Evolutionary conservation across 805 yeast genomes (phyloP), one percentile per base, ranked within the genome.

Genomic region (Scheffersomyces amazonensis): DNA sequence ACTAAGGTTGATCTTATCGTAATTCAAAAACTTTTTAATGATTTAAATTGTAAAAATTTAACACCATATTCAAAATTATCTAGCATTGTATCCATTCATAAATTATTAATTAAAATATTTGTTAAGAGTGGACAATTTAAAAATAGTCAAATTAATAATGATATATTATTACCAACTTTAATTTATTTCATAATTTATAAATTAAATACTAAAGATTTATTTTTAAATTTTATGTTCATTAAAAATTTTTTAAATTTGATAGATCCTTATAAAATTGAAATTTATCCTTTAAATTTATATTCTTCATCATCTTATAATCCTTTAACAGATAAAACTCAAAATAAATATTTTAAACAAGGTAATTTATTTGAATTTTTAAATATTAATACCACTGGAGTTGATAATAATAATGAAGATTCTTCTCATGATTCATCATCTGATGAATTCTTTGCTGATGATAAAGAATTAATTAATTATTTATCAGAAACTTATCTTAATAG

Each of bases 151-250:
- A 44, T 67, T 34, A 65, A 58, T 48, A 68, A 66, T 46, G 74
- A 69, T 40, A 40, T 64, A n/a, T 50, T 69, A 25, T 53, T 69
- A 30, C 74, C 74, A 3, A 52, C 62, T 5, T 52, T 69, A 40
- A 68, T 69, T 18, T 65, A 61, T 41, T 46, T 62, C 31, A 46
- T 67, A 16, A 54, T 69, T 18, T 55, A 62, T 37, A 57, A 63
- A 46, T 39, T 53, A 12, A 49, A 54, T 2, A 34, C 43, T 25
- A 37, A 39, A 20, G 71, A 67, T 15, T 48, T 68, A 22, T 62
- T 54, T 43, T 54, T 68, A 38, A 63, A 64, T 40, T 61, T 68
- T 47, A 46, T 52, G 16, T 69, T 66, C 38, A 60, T 68, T 34
- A 60, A 59, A 39, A 58, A 62, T 42, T 69, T 69, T 39, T 42